phyloP scores from a whole-genome alignment of 129 eudicot genomes.

The Sambucus nigra region DNA sequence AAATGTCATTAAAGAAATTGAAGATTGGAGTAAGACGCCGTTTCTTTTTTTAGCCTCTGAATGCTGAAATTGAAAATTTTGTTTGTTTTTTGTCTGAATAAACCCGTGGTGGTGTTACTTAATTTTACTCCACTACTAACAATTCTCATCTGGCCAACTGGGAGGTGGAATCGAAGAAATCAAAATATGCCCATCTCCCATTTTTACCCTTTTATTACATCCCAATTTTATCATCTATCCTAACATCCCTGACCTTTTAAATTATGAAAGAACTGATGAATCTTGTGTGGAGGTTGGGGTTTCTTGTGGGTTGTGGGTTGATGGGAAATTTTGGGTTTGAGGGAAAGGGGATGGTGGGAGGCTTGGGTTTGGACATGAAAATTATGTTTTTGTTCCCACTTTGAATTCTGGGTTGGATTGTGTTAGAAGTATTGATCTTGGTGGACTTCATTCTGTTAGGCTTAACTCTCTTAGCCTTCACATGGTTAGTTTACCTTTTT shows the following conservation, averaged over 20 bases:
- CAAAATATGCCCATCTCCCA: slow-evolving; percentile 52
- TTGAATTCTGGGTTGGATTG: slow-evolving; percentile 31
- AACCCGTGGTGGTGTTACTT: too few species aligned
- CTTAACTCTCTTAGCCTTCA: slow-evolving; percentile 50
- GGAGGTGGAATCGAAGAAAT: slow-evolving; percentile 60
- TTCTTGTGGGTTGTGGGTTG: slow-evolving; percentile 57
- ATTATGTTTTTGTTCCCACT: slow-evolving; percentile 50
- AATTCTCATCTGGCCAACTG: too few species aligned
- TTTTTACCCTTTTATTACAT: slow-evolving; percentile 41
- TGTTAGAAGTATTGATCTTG: slow-evolving; percentile 55
- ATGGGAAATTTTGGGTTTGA: slow-evolving; percentile 86
- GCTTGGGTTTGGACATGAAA: slow-evolving; percentile 72
- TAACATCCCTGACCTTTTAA: slow-evolving; percentile 37
- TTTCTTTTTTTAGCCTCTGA: too few species aligned
- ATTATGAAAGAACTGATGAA: not conserved
- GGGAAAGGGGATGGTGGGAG: slow-evolving; percentile 98
- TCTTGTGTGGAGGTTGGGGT: slow-evolving; percentile 42
- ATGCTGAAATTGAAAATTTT: too few species aligned
- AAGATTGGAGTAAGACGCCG: too few species aligned
- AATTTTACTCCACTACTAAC: too few species aligned
- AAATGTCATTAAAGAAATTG: too few species aligned
- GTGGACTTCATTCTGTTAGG: slow-evolving; percentile 82
- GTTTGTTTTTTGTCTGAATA: too few species aligned
- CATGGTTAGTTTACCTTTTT: slow-evolving; percentile 99
- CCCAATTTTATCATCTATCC: slow-evolving; percentile 28